These are phyloP conservation scores for Colletotrichum liaoningense DNA, from an alignment of 2,329 filamentous ascomycete species.

Conservation along the genomic window DNA sequence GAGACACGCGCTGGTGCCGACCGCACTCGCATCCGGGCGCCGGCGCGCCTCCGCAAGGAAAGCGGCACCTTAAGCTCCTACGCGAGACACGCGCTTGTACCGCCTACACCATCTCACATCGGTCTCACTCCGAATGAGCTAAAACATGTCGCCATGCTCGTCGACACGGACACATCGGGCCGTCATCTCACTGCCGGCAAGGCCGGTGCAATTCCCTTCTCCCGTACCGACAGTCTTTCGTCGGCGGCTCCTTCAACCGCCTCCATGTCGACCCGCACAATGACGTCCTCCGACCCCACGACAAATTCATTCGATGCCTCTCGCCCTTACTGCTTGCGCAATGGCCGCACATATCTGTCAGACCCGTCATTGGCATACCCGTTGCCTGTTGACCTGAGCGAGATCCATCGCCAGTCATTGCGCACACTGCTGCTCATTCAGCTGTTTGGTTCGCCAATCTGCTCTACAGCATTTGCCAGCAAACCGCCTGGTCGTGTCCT, in stretches of 20 bases:
- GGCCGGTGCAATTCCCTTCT: constrained; percentile 48
- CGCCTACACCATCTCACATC: constrained; percentile 17
- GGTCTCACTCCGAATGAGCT: constrained; percentile 40
- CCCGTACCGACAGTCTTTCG: constrained; percentile 59
- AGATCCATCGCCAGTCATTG: constrained; percentile 88
- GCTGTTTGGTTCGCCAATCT: constrained; percentile 84
- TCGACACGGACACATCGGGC: constrained; percentile 40
- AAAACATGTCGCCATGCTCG: constrained; percentile 52
- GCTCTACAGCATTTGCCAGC: constrained; percentile 65
- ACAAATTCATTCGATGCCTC: constrained; percentile 55
- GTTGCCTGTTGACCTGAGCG: constrained; percentile 87
- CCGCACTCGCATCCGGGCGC: constrained; percentile 15
- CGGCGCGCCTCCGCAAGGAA: constrained; percentile 28
- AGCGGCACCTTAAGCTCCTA: constrained; percentile 26
- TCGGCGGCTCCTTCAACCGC: constrained; percentile 55
- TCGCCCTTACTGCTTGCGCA: constrained; percentile 74
- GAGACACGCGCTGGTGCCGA: constrained; percentile 14
- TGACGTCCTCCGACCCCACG: constrained; percentile 61
- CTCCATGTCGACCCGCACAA: constrained; percentile 56
- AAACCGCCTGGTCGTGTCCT: constrained; percentile 82
- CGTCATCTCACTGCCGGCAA: constrained; percentile 39
- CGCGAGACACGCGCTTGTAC: constrained; percentile 20
- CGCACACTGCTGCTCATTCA: constrained; percentile 84
- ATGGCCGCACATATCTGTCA: constrained; percentile 86
- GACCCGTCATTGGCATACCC: constrained; percentile 81